These are phyloP conservation scores for Phylloporus rhodoxanthus DNA, from an alignment of 768 basidiomycete species.

Conservation along the genomic window DNA sequence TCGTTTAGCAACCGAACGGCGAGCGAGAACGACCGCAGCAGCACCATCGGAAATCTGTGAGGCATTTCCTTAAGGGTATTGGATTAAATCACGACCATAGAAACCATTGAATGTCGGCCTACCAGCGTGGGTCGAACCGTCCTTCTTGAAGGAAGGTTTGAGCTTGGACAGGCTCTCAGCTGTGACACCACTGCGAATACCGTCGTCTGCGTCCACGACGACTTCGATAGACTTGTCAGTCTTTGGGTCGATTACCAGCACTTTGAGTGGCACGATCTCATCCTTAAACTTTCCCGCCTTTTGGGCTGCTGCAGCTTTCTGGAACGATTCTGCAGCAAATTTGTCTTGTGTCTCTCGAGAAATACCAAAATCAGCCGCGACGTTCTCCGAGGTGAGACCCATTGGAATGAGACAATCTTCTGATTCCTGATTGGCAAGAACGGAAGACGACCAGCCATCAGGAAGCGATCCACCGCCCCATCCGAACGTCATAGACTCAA, in stretches of 20 bases:
- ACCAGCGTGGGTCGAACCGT: conserved; percentile 72
- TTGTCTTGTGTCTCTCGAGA: conserved; percentile 74
- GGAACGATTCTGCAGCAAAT: conserved; percentile 80
- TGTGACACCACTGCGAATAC: conserved; percentile 81
- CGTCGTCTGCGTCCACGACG: conserved; percentile 77
- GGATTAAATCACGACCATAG: conserved; percentile 1
- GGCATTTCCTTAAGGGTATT: conserved; percentile 52
- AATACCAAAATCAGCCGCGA: conserved; percentile 71
- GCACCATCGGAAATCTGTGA: conserved; percentile 92
- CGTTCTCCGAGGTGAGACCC: conserved; percentile 95
- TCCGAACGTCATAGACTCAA: conserved; percentile 85
- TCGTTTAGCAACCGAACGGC: conserved; percentile 72
- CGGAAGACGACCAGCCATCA: conserved; percentile 55
- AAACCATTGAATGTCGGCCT: conserved; percentile 9
- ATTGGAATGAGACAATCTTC: conserved; percentile 82
- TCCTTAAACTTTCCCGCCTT: conserved; percentile 75
- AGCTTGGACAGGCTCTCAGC: conserved; percentile 71
- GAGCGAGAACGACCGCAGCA: conserved; percentile 79
- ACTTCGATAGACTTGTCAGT: conserved; percentile 62
- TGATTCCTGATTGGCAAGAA: conserved; percentile 62
- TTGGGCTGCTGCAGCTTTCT: conserved; percentile 75
- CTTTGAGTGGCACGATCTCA: conserved; percentile 80
- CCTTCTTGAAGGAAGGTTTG: conserved; percentile 78
- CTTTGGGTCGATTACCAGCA: conserved; percentile 66
- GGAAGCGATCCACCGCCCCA: conserved; percentile 56